Evolutionary conservation across 148 eudicot species (phyloP), one percentile per base, ranked within the genome.

Genomic region (Chenopodium formosanum): DNA sequence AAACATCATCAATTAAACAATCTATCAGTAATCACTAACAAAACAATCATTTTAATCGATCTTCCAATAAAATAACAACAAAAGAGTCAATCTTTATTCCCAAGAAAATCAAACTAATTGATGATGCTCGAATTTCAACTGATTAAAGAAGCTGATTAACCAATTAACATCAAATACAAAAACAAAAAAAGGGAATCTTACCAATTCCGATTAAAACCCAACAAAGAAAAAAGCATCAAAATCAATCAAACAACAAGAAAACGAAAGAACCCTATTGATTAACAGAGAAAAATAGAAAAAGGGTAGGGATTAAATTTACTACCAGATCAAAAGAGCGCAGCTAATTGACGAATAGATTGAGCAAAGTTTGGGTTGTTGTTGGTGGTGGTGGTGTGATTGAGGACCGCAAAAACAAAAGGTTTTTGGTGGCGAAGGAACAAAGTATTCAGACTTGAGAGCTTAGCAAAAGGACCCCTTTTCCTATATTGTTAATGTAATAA

Each of bases 291-390:
- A 70, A 44, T 22, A 25, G 37, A n/a, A 23, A 53, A 40, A 58
- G 40, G 46, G 75, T 9, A 27, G 74, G 11, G 75, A 70, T 46
- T 27, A 74, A n/a, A 10, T 74, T 63, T 9, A 74, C 37, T 52
- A 62, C 78, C 67, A 84, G 86, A 84, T 84, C 81, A 84, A 81
- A 80, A 66, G 37, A 12, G 53, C 7, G 56, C 13, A 79, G 81
- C 73, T 63, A 40, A 79, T 50, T 23, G 78, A 52, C 53, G 70
- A 48, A 75, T 75, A 75, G 32, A 50, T 34, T 40, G 27, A 70
- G 79, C 69, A 53, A 78, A 72, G 70, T 32, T 83, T 23, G n/a
- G n/a, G 22, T 25, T 75, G 17, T 29, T 50, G n/a, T 14, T 48
- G 62, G 32, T 25, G 76, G 14, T 46, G 77, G 37, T 74, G 77